phyloP scores from a whole-genome alignment of 768 basidiomycete genomes.

The Mrakia frigida region DNA sequence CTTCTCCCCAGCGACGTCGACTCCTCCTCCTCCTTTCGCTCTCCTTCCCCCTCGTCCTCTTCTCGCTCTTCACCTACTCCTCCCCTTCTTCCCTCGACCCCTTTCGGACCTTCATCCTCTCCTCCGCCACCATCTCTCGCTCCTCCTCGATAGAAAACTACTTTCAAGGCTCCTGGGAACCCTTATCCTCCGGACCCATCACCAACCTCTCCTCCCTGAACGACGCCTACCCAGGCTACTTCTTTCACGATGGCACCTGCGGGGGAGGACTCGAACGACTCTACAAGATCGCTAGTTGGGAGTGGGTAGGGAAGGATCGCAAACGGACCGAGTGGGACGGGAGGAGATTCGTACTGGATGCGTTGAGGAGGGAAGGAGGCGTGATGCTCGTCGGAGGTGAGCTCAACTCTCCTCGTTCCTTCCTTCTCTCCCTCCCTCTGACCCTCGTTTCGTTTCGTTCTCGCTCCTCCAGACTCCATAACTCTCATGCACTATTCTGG shows the following conservation, averaged over 20 bases:
- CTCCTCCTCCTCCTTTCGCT: too few relatives aligned
- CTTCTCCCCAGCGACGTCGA: too few relatives aligned
- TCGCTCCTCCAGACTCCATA: not conserved
- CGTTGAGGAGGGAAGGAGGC: not conserved
- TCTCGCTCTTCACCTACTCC: too few relatives aligned
- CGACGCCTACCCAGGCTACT: not conserved
- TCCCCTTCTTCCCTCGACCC: too few relatives aligned
- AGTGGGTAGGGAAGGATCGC: not conserved
- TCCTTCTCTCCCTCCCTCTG: not conserved
- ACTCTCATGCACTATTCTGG: not conserved
- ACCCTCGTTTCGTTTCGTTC: not conserved
- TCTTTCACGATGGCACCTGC: not conserved
- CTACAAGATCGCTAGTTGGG: conserved; percentile 3
- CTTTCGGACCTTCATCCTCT: too few relatives aligned
- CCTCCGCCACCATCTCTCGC: too few relatives aligned
- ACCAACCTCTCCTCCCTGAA: not conserved
- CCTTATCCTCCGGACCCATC: not conserved
- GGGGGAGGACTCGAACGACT: not conserved
- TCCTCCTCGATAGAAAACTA: not conserved
- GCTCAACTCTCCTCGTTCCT: not conserved
- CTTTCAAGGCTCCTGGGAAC: not conserved
- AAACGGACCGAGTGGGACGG: not conserved
- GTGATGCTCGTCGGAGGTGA: not conserved
- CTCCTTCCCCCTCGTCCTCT: too few relatives aligned
- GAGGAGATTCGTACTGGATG: not conserved